Evolutionary conservation across 148 eudicot species (phyloP).

Genomic region (Heliamphora exappendiculata): DNA sequence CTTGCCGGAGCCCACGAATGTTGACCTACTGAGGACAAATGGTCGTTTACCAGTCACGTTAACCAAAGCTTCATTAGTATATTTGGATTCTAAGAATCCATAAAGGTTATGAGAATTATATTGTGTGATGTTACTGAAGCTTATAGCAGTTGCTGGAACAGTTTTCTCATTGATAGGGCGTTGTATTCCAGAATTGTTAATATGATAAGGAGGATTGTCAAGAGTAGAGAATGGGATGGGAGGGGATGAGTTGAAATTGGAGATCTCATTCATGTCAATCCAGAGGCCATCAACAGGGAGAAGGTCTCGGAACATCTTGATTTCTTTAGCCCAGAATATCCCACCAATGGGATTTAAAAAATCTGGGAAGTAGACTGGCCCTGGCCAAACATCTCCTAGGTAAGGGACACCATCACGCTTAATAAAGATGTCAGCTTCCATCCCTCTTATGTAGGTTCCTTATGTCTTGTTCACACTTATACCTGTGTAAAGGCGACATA

Average conservation of each 20-base stretch:
- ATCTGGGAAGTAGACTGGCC: conserved; percentile 75
- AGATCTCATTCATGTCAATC: conserved; percentile 89
- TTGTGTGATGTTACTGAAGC: conserved; percentile 41
- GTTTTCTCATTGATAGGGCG: conserved; percentile 44
- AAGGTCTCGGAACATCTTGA: conserved; percentile 37
- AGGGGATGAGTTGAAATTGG: conserved; percentile 52
- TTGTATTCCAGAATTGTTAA: conserved; percentile 49
- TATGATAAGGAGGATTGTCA: conserved; percentile 70
- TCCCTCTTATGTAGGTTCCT: conserved; percentile 58
- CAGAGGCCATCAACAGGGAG: conserved; percentile 78
- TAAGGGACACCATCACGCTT: conserved; percentile 59
- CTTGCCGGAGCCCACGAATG: conserved; percentile 82
- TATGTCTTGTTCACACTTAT: conserved; percentile 55
- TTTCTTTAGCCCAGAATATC: conserved; percentile 59
- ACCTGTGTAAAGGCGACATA: conserved; percentile 30
- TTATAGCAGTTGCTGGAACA: conserved; percentile 51
- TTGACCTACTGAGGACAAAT: conserved; percentile 61
- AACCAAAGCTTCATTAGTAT: conserved; percentile 48
- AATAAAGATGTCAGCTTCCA: conserved; percentile 56
- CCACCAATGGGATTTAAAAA: conserved; percentile 48
- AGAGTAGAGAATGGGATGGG: conserved; percentile 43
- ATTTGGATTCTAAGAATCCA: conserved; percentile 57
- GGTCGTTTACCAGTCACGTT: conserved; percentile 53
- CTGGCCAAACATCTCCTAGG: conserved; percentile 81
- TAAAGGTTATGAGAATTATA: conserved; percentile 65